Conservation (phyloP, 2,329 filamentous ascomycete genomes). For the Calonectria fujianensis region DNA sequence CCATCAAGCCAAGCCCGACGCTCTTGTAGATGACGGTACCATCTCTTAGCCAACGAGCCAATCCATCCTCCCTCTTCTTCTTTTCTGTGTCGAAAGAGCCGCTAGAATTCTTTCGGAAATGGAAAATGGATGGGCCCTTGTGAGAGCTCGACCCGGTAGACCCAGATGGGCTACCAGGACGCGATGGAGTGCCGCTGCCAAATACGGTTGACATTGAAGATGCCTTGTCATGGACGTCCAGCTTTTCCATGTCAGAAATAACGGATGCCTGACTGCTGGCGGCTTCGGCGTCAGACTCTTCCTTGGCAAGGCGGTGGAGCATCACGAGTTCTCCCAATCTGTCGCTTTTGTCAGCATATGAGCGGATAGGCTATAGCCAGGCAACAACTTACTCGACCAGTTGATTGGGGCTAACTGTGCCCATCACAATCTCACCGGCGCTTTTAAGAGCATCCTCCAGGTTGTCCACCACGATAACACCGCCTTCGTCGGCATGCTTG, state of each 20-base stretch:
- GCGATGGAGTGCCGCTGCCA: slow-evolving; percentile 48
- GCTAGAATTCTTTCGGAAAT: slow-evolving; percentile 56
- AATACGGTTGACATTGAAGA: slow-evolving; percentile 66
- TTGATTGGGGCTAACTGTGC: slow-evolving; percentile 82
- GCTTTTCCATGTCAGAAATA: slow-evolving; percentile 59
- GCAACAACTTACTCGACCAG: slow-evolving; percentile 81
- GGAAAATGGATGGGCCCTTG: slow-evolving; percentile 59
- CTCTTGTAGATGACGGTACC: slow-evolving; percentile 83
- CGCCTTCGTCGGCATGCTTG: slow-evolving; percentile 78
- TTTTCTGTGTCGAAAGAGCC: slow-evolving; percentile 59
- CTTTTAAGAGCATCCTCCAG: slow-evolving; percentile 87
- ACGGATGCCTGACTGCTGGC: slow-evolving; percentile 55
- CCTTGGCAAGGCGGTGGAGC: slow-evolving; percentile 69
- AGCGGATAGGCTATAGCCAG: neutral
- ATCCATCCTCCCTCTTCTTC: slow-evolving; percentile 68
- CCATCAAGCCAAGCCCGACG: slow-evolving; percentile 80
- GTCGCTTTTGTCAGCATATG: slow-evolving; percentile 43
- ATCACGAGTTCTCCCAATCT: slow-evolving; percentile 86
- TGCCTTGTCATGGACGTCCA: slow-evolving; percentile 59
- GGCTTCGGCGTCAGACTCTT: slow-evolving; percentile 62
- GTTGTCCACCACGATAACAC: slow-evolving; percentile 83
- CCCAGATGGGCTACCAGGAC: slow-evolving; percentile 56
- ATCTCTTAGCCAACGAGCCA: slow-evolving; percentile 74
- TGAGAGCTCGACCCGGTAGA: slow-evolving; percentile 56
- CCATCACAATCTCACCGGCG: slow-evolving; percentile 90